Evolutionary conservation across 106 monocot species (phyloP).

Genomic region (Dendrobium nobile): DNA sequence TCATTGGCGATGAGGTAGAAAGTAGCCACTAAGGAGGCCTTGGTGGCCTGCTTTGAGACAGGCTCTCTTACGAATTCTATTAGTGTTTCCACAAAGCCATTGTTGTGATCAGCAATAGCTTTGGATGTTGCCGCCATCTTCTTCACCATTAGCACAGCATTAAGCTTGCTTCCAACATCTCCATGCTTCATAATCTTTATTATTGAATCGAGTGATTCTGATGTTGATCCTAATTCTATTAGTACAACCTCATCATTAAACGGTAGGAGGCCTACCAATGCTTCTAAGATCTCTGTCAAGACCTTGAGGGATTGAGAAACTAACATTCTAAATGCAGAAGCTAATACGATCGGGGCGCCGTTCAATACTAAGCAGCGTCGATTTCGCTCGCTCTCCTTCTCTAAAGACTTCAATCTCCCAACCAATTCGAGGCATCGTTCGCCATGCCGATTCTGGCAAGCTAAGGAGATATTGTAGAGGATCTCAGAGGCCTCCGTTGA

Average conservation of each 20-base stretch:
- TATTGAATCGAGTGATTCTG: constrained; percentile 32
- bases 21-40: constrained; percentile 37
- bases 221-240: constrained; percentile 11
- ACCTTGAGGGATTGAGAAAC: not conserved
- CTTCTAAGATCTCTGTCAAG: constrained; percentile 42
- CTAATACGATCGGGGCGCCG: constrained; percentile 22
- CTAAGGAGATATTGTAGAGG: constrained; percentile 19
- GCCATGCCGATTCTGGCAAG: not conserved
- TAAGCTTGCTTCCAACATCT: constrained; percentile 26
- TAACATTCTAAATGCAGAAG: constrained; percentile 22
- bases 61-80: constrained; percentile 42
- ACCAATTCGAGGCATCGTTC: constrained; percentile 8
- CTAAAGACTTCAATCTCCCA: constrained; percentile 8
- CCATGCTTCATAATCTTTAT: constrained; percentile 26
- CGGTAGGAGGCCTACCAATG: constrained; percentile 24
- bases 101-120: constrained; percentile 4
- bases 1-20: constrained; percentile 31
- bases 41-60: constrained; percentile 48
- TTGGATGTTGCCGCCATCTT: constrained; percentile 12
- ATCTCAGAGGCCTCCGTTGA: constrained; percentile 13
- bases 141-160: constrained; percentile 28
- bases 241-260: constrained; percentile 26
- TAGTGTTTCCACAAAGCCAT: constrained; percentile 27
- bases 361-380: constrained; percentile 15
- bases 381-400: constrained; percentile 46